phyloP scores from a whole-genome alignment of 495 filamentous ascomycete species.

The Hypoxylon rickii region DNA sequence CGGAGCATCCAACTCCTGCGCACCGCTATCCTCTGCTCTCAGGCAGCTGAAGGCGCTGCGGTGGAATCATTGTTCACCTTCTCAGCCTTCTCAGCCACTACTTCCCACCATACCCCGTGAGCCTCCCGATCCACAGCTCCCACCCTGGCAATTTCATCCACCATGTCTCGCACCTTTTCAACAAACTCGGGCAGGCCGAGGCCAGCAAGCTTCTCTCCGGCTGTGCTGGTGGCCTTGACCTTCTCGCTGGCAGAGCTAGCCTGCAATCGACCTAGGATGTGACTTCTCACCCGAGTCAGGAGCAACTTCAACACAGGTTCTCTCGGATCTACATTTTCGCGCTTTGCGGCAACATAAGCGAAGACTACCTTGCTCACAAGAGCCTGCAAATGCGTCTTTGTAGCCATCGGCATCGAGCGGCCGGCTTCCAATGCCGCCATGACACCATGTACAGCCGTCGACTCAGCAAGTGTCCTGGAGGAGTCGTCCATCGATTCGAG shows the following conservation, averaged over 20 bases:
- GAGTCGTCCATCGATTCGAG: constrained; percentile 46
- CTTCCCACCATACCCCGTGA: constrained; percentile 82
- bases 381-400: constrained; percentile 59
- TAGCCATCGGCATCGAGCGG: constrained; percentile 74
- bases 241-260: constrained; percentile 79
- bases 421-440: constrained; percentile 79
- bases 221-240: constrained; percentile 77
- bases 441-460: constrained; percentile 64
- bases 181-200: constrained; percentile 89
- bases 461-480: constrained; percentile 48
- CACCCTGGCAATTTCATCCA: constrained; percentile 76
- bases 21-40: constrained; percentile 1
- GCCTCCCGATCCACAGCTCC: constrained; percentile 77
- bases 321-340: constrained; percentile 54
- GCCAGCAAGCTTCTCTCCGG: constrained; percentile 78
- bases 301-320: constrained; percentile 85
- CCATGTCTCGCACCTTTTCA: constrained; percentile 77
- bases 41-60: constrained; percentile 14
- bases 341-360: constrained; percentile 43
- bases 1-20: constrained; percentile 1
- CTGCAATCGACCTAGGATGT: constrained; percentile 75
- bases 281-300: constrained; percentile 71
- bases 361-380: constrained; percentile 57
- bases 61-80: constrained; percentile 42
- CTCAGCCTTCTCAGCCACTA: constrained; percentile 56